Evolutionary conservation across 345 rosid genomes (phyloP).

Genomic region (Pelargonium nanum): DNA sequence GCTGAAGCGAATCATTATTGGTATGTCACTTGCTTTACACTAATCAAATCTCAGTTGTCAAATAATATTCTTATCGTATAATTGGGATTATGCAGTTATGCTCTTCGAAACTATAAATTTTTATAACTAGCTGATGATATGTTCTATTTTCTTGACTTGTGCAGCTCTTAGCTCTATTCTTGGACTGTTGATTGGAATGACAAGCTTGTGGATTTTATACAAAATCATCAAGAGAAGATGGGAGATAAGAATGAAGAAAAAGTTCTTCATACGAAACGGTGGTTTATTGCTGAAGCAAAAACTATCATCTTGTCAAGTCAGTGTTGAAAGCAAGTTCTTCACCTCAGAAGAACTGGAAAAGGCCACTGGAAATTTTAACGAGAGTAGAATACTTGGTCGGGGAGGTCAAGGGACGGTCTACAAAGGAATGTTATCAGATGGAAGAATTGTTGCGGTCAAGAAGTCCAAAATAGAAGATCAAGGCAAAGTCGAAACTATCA

Average conservation of each 20-base stretch:
- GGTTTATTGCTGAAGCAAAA: not conserved
- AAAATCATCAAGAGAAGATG: not conserved
- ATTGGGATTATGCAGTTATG: too few species aligned
- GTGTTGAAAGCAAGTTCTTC: not conserved
- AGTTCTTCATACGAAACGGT: not conserved
- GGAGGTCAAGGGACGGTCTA: conserved; percentile 1
- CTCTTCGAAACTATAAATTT: too few species aligned
- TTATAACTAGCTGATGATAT: not conserved
- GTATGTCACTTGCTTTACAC: too few species aligned
- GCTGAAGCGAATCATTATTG: not conserved
- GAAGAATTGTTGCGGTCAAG: not conserved
- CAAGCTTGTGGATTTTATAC: not conserved
- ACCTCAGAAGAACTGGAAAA: not conserved
- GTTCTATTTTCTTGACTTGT: not conserved
- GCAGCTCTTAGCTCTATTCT: not conserved
- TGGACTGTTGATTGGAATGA: not conserved
- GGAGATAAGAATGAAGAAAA: not conserved
- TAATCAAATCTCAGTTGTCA: too few species aligned
- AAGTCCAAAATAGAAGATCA: not conserved
- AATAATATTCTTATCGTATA: too few species aligned
- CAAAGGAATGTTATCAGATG: not conserved
- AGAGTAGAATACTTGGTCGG: not conserved
- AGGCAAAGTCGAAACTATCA: not conserved
- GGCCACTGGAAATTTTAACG: not conserved
- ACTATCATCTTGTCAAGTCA: not conserved